These are phyloP conservation scores for Inga laurina DNA, from an alignment of 306 rosid species.

Conservation along the genomic window DNA sequence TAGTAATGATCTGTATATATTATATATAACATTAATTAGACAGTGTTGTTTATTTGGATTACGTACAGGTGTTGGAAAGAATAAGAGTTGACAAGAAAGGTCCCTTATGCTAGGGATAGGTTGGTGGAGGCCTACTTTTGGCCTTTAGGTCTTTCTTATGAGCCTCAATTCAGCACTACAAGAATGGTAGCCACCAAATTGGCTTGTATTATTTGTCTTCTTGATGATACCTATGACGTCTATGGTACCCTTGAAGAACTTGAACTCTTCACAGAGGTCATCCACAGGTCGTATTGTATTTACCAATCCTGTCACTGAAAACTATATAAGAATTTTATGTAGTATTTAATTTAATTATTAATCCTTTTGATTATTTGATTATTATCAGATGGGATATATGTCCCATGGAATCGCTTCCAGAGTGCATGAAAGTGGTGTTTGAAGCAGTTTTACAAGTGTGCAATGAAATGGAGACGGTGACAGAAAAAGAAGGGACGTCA, in stretches of 20 bases:
- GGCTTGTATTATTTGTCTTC: neutral
- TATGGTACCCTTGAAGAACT: neutral
- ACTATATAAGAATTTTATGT: neutral
- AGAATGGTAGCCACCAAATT: neutral
- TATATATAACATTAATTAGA: no score
- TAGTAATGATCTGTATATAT: neutral
- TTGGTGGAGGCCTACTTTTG: conserved; percentile 25
- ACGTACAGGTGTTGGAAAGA: conserved; percentile 41
- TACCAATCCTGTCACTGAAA: neutral
- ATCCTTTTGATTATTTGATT: neutral
- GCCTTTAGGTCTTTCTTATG: no score
- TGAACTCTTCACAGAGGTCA: neutral
- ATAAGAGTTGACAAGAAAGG: neutral
- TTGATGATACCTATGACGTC: neutral
- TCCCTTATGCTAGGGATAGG: conserved; percentile 37
- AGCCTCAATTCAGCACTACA: no score
- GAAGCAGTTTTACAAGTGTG: neutral
- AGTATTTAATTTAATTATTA: neutral
- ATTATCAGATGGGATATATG: conserved; percentile 27
- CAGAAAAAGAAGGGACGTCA: neutral
- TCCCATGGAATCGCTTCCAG: conserved; percentile 24
- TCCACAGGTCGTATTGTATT: neutral
- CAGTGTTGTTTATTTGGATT: neutral
- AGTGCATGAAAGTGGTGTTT: conserved; percentile 37
- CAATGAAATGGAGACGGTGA: conserved; percentile 1